phyloP scores from a whole-genome alignment of 2,329 filamentous ascomycete species.

The Rhexocercosporidium sp. region DNA sequence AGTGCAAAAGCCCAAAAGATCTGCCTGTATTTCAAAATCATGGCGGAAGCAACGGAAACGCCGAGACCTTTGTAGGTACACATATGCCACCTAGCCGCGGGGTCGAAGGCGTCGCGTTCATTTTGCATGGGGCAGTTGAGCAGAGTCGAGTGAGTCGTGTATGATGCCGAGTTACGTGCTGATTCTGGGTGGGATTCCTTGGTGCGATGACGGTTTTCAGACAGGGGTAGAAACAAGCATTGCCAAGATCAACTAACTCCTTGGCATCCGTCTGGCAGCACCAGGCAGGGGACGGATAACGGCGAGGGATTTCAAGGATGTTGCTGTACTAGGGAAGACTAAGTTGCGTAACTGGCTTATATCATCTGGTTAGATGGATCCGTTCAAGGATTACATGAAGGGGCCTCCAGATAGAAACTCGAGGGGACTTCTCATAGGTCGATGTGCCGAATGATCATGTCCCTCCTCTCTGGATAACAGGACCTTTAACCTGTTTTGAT shows the following conservation, averaged over 20 bases:
- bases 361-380: background rate
- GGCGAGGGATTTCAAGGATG: background rate
- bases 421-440: background rate
- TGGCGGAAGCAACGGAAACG: background rate
- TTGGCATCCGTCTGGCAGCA: conserved; percentile 9
- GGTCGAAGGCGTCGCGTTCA: conserved; percentile 8
- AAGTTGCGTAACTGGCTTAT: background rate
- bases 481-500: conserved; percentile 1
- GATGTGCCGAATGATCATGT: background rate
- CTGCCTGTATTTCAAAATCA: background rate
- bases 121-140: conserved; percentile 7
- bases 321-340: background rate
- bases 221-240: conserved; percentile 29
- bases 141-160: conserved; percentile 4
- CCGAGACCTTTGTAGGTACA: conserved; percentile 3
- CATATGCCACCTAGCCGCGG: background rate
- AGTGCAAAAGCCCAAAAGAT: background rate
- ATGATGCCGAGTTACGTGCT: conserved; percentile 6
- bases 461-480: background rate
- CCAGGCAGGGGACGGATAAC: conserved; percentile 5
- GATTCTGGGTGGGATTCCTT: background rate
- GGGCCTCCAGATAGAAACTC: background rate
- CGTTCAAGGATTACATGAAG: background rate
- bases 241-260: conserved; percentile 26
- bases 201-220: conserved; percentile 19